Base-by-base conservation (phyloP, 2,329 filamentous ascomycete species). In the Neonectria sp. region DNA sequence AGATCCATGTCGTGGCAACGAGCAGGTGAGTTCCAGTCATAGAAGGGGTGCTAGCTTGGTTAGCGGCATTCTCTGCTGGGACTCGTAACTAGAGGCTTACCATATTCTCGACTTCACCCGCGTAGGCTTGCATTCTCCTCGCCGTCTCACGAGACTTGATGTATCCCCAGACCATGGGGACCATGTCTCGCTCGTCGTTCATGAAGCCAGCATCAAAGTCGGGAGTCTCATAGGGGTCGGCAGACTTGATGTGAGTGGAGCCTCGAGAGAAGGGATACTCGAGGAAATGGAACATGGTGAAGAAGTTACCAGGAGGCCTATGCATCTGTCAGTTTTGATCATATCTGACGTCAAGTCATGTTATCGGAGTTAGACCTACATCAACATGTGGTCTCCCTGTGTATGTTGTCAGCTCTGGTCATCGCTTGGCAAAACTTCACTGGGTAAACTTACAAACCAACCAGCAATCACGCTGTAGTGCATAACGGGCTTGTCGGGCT, bases 401-500 rank as follows among this genome's bases (percentile, higher is more conserved):
- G 6, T 12, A 8, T 35, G 2, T 53, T 24, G 31, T 49, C 13
- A 49, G 46, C 24, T 9, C 5, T 29, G 24, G 13, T 7, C 37
- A 33, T 35, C 15, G 17, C 12, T 8, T 27, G 15, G 25, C 21
- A 15, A 6, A 3, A 17, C 12, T 5, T 51, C 15, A 31, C 3
- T 1, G 31, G 51, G 2, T 33, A n/a, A n/a, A 53, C 51, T 53
- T 15, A 53, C 87, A 35, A 89, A 89, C 85, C 85, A 89, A 69
- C 91, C 91, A 17, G 91, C 84, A 75, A 95, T 94, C 62, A 95
- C 89, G 2, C 88, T 92, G 82, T 95, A 95, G 78, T 95, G 93
- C 93, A 95, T 95, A 49, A 95, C 92, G 0, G 93, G 93, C 86
- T 95, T 95, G 81, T 95, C 92, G 1, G 92, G 92, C 84, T 95